Percentiles rank a stretch among this genome's conserved stretches.
These are phyloP conservation scores for Crepidotus variabilis DNA, from an alignment of 768 basidiomycete genomes.

Conservation along the genomic window DNA sequence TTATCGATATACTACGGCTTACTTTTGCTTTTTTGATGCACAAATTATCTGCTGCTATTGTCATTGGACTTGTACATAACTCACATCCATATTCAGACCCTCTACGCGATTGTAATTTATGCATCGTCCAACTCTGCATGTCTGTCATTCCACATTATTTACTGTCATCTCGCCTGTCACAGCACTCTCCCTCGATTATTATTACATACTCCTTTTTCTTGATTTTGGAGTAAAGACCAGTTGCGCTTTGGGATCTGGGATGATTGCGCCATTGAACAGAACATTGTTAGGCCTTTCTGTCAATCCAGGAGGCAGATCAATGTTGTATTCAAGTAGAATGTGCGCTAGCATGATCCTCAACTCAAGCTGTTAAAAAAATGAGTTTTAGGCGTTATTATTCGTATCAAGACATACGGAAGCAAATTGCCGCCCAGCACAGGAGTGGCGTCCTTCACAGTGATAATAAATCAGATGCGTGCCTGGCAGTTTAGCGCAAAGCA, in stretches of 20 bases:
- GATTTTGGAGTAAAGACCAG: slow-evolving; percentile 25
- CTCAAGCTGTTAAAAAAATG: slow-evolving; percentile 23
- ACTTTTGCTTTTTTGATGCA: background rate
- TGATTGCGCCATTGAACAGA: slow-evolving; percentile 29
- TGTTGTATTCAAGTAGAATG: slow-evolving; percentile 30
- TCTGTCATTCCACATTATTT: background rate
- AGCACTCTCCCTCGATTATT: slow-evolving; percentile 1
- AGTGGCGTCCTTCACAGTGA: slow-evolving; percentile 28
- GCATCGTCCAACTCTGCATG: background rate
- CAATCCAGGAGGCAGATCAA: slow-evolving; percentile 22
- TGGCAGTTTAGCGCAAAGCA: background rate
- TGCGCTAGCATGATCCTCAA: slow-evolving; percentile 34
- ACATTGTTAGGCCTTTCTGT: slow-evolving; percentile 25
- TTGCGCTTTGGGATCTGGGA: slow-evolving; percentile 28
- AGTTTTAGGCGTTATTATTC: background rate
- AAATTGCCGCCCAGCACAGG: slow-evolving; percentile 34
- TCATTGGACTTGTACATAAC: slow-evolving; percentile 10
- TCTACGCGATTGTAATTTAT: slow-evolving; percentile 5
- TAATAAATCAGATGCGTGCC: background rate
- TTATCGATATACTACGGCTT: background rate
- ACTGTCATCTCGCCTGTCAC: background rate
- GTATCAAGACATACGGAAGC: slow-evolving; percentile 24
- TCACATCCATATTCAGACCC: slow-evolving; percentile 6
- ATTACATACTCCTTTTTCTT: background rate
- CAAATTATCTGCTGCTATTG: background rate